Evolutionary conservation across 2,329 filamentous ascomycete genomes (phyloP), one percentile per base, ranked within the genome.

Genomic region (Periconia digitata): DNA sequence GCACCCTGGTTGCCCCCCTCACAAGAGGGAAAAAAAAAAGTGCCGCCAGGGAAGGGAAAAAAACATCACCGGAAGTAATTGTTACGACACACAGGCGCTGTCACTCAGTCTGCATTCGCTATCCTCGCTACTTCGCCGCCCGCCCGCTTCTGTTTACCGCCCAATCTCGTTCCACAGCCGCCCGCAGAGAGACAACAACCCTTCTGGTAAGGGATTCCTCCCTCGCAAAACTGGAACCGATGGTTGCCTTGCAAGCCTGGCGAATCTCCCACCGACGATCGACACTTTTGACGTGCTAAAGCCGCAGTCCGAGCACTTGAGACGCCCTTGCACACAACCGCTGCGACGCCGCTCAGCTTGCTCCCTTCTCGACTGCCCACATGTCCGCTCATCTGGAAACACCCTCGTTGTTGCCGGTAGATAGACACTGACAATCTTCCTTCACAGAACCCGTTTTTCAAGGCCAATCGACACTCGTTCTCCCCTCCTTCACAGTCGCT

Each of bases 41-140:
- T n/a, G n/a, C n/a, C n/a, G n/a, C n/a, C n/a, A n/a, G n/a, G n/a
- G n/a, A n/a, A n/a, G n/a, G n/a, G n/a, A n/a, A 32, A 32, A 32
- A 27, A 32, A 32, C 15, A 16, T 15, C 42, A 15, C 36, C 38
- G 49, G 39, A 24, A 43, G 47, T 36, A 22, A 34, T 48, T 39
- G 42, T 40, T 42, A 41, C 47, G 16, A 41, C 40, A 18, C 34
- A 40, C 43, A 37, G 16, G n/a, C 12, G 24, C 24, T 21, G 16
- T 22, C 20, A 10, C 17, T 20, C n/a, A 16, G 37, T 22, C 18
- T 39, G 6, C 37, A 20, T 32, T 3, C 27, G 27, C 27, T n/a
- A n/a, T n/a, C n/a, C n/a, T n/a, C 27, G 12, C 27, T 15, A 10
- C 8, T 15, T 32, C 27, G 10, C 27, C n/a, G 12, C n/a, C 8